Percentiles rank a stretch among this genome's conserved stretches.
Evolutionary conservation across 2,329 filamentous ascomycete genomes (phyloP).

Genomic region (Colletotrichum filicis): DNA sequence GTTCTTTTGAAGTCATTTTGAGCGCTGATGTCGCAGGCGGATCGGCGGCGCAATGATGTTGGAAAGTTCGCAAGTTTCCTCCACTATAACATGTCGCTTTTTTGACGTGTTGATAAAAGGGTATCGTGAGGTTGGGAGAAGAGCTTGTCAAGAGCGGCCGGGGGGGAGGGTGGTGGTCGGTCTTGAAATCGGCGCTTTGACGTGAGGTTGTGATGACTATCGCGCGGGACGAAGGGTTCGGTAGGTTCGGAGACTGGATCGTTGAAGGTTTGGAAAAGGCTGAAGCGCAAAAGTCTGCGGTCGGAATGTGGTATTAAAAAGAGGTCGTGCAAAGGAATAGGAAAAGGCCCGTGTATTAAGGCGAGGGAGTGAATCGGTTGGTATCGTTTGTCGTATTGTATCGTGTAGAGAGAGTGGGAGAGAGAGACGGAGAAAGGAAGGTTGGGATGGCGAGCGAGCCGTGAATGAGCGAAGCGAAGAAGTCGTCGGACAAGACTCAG

Average conservation of each 20-base stretch:
- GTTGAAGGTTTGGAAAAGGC: constrained; percentile 20
- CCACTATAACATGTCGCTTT: constrained; percentile 29
- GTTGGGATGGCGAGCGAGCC: constrained; percentile 22
- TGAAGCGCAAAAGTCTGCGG: constrained; percentile 22
- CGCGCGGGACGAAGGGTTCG: constrained; percentile 7
- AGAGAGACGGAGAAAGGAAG: constrained; percentile 22
- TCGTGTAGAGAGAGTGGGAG: constrained; percentile 18
- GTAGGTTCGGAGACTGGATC: constrained; percentile 13
- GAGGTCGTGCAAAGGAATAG: constrained; percentile 26
- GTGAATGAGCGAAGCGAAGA: constrained; percentile 29
- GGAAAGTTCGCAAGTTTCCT: not conserved
- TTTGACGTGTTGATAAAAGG: not conserved
- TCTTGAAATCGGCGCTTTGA: constrained; percentile 25
- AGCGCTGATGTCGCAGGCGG: constrained; percentile 3
- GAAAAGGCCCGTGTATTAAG: constrained; percentile 27
- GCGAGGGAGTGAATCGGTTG: constrained; percentile 8
- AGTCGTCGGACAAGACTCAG: not conserved
- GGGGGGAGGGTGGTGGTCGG: not conserved
- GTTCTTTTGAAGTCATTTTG: constrained; percentile 51
- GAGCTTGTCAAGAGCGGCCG: not conserved
- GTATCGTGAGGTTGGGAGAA: not conserved
- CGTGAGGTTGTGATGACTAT: constrained; percentile 11
- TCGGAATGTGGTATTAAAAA: constrained; percentile 26
- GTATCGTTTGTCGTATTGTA: constrained; percentile 14
- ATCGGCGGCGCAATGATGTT: constrained; percentile 10